A percentile compares a stretch with the other conserved stretches of the same genome.
Evolutionary conservation across 2,329 filamentous ascomycete species (phyloP).

Genomic region (Pseudocercospora cruenta): DNA sequence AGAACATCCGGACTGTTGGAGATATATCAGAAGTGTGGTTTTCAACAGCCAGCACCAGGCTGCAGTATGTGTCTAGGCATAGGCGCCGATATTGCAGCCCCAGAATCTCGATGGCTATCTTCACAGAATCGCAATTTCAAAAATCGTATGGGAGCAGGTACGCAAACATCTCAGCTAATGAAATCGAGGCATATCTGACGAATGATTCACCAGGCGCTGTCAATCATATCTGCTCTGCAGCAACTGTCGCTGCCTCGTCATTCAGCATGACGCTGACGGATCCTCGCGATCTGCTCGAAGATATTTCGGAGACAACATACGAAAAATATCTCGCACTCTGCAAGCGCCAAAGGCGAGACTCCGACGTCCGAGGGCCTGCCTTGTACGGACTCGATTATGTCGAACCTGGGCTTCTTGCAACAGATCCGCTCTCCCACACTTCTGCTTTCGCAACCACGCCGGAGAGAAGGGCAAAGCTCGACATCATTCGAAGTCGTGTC

Average conservation of each 20-base stretch:
- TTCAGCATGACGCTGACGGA: conserved; percentile 18
- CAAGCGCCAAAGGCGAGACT: too few species aligned
- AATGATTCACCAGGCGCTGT: too few species aligned
- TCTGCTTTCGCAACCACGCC: too few species aligned
- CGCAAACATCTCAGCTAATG: too few species aligned
- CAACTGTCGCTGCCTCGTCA: conserved; percentile 7
- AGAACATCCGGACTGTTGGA: conserved; percentile 6
- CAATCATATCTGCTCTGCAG: conserved; percentile 14
- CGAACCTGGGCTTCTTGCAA: too few species aligned
- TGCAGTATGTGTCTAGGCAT: conserved; percentile 16
- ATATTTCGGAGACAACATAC: neutral
- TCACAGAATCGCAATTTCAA: conserved; percentile 19
- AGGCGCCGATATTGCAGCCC: conserved; percentile 4
- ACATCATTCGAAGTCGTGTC: neutral
- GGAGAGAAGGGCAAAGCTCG: too few species aligned
- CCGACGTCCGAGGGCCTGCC: too few species aligned
- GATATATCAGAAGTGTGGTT: conserved; percentile 8
- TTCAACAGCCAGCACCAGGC: neutral
- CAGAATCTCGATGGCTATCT: conserved; percentile 7
- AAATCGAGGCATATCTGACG: too few species aligned
- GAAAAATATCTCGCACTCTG: neutral
- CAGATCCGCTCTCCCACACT: too few species aligned
- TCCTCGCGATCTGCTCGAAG: neutral
- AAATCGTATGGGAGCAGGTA: conserved; percentile 17
- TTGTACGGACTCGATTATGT: too few species aligned